Evolutionary conservation across 2,329 filamentous ascomycete species (phyloP), one percentile per base, ranked within the genome.

Genomic region (Mycosphaerella arachidis): DNA sequence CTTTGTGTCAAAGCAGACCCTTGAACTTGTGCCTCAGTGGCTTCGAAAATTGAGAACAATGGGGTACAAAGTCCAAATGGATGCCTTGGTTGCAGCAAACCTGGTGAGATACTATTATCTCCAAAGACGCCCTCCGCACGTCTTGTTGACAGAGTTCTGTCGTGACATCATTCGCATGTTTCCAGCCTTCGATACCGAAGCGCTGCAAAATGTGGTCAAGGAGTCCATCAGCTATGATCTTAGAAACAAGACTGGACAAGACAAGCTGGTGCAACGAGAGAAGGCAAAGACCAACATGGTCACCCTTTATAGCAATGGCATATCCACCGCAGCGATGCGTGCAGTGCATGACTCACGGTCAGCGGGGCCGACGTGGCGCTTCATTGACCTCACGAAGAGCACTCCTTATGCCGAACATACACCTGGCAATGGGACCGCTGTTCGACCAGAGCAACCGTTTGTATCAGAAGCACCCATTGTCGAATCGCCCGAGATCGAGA

Each of bases 161-260:
- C 65, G 68, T 20, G 53, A 61, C 33, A 50, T 73, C 18, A 24
- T 53, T 4, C 35, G 40, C 7, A 10, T 18, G 8, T 64, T 58
- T 8, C 65, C 68, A 13, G 57, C 62, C 10, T 63, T 71, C 29
- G 48, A 56, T n/a, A 57, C 63, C 18, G 18, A 37, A 4, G 58
- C 61, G 4, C 57, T 69, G 24, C n/a, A 63, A 12, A 50, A 57
- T 37, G 20, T 72, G 4, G 57, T 72, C 45, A 63, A 60, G 24
- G 64, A 68, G 33, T 62, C 67, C 9, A 64, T 70, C 40, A 65
- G 57, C 1, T 68, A 66, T 43, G 72, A 74, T 48, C 45, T 74
- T 24, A 59, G 71, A 53, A 57, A 64, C 13, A 20, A 55, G 10
- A 52, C 48, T 48, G 60, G 56, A 12, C 40, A 48, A 50, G 24